Evolutionary conservation across 805 yeast species (phyloP).

Genomic region (Torulaspora quercuum): DNA sequence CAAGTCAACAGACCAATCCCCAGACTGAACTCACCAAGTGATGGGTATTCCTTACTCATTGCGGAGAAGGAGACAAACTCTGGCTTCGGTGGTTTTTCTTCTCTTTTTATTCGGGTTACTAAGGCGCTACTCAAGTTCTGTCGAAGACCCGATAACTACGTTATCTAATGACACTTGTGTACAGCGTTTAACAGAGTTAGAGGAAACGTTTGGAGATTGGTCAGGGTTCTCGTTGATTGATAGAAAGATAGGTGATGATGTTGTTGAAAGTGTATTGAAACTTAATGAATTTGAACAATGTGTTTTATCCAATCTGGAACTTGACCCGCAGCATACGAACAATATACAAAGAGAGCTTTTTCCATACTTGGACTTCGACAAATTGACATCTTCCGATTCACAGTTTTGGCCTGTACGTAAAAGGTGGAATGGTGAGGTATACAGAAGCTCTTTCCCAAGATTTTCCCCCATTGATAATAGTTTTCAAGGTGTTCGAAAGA

Average conservation of each 20-base stretch:
- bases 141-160: not conserved
- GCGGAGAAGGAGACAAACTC: slow-evolving; percentile 1
- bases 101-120: not conserved
- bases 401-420: slow-evolving; percentile 13
- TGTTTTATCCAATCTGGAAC: not conserved
- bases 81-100: not conserved
- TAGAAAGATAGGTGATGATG: slow-evolving; percentile 9
- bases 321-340: not conserved
- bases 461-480: slow-evolving; percentile 5
- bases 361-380: slow-evolving; percentile 12
- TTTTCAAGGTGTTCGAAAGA: slow-evolving; percentile 2
- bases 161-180: not conserved
- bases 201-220: slow-evolving; percentile 1
- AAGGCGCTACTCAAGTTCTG: not conserved
- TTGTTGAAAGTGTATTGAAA: slow-evolving; percentile 4
- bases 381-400: slow-evolving; percentile 1
- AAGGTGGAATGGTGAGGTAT: slow-evolving; percentile 12
- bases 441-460: slow-evolving; percentile 5
- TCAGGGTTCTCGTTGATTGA: not conserved
- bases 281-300: slow-evolving; percentile 6
- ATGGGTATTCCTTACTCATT: too few species aligned
- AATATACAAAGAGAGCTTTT: slow-evolving; percentile 8
- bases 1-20: too few species aligned
- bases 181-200: slow-evolving; percentile 1
- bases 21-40: too few species aligned